A percentile compares a stretch with the other conserved stretches of the same genome.
Conservation (phyloP, 2,329 filamentous ascomycete genomes). For the Chalaropsis ovoidea region DNA sequence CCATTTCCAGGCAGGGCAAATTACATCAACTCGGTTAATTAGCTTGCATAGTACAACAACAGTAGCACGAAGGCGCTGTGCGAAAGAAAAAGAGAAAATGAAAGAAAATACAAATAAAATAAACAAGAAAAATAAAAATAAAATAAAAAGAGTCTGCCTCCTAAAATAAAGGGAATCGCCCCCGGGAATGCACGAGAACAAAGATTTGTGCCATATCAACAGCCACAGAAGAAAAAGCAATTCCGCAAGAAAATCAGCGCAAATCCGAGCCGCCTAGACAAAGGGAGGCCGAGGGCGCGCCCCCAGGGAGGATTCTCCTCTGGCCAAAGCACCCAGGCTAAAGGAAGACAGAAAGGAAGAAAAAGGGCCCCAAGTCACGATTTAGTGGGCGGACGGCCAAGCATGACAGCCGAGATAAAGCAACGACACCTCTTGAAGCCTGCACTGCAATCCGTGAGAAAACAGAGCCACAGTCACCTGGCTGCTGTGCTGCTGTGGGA, state of each 20-base stretch:
- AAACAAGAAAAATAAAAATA: too few relatives aligned
- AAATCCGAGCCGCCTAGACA: background rate
- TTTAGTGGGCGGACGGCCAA: conserved; percentile 11
- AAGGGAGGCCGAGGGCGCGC: background rate
- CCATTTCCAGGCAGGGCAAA: background rate
- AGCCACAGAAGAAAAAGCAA: background rate
- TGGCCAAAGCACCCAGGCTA: conserved; percentile 4
- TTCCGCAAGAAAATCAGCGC: background rate
- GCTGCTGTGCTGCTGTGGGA: too few relatives aligned
- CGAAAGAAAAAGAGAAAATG: background rate
- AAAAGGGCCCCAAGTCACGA: conserved; percentile 5
- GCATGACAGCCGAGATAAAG: conserved; percentile 16
- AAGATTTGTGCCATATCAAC: background rate
- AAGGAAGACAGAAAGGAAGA: conserved; percentile 13
- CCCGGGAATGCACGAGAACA: background rate
- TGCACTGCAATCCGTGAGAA: background rate
- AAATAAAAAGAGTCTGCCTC: too few relatives aligned
- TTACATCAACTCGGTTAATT: conserved; percentile 12
- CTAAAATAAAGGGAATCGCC: background rate
- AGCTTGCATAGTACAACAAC: background rate
- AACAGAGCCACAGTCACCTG: background rate
- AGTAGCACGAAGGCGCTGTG: conserved; percentile 1
- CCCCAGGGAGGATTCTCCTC: background rate
- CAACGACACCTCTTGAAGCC: conserved; percentile 14
- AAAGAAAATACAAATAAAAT: background rate